phyloP scores from a whole-genome alignment of 352 stramenopile genomes.

The Elongisporangium prolatum region DNA sequence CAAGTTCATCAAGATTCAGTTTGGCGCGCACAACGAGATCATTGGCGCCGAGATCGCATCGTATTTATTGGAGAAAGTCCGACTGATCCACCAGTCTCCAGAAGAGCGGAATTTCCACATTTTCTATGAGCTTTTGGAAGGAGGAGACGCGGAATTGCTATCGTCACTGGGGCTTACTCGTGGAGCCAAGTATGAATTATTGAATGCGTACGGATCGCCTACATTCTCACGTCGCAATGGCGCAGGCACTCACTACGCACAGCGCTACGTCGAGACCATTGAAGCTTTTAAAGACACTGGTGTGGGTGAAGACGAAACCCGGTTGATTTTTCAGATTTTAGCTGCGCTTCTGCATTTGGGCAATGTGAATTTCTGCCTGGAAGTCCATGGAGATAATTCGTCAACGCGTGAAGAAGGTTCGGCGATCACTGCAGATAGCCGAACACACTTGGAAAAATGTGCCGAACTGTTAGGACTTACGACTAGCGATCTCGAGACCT shows the following conservation, averaged over 20 bases:
- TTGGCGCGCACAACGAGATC: slow-evolving; percentile 73
- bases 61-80: slow-evolving; percentile 97
- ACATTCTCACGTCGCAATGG: slow-evolving; percentile 21
- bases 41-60: slow-evolving; percentile 92
- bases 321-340: slow-evolving; percentile 66
- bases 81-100: slow-evolving; percentile 90
- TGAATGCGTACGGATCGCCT: slow-evolving; percentile 77
- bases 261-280: slow-evolving; percentile 59
- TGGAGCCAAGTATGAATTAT: slow-evolving; percentile 78
- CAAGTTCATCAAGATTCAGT: slow-evolving; percentile 96
- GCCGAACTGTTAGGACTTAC: slow-evolving; percentile 87
- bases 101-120: slow-evolving; percentile 95
- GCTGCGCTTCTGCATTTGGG: slow-evolving; percentile 94
- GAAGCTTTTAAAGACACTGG: slow-evolving; percentile 77
- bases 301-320: slow-evolving; percentile 37
- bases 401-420: slow-evolving; percentile 41
- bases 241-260: slow-evolving; percentile 44
- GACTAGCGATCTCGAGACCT: slow-evolving; percentile 69
- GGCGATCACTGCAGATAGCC: slow-evolving; percentile 27
- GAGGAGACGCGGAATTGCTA: slow-evolving; percentile 56
- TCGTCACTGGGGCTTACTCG: slow-evolving; percentile 56
- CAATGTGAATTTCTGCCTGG: slow-evolving; percentile 89
- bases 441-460: slow-evolving; percentile 70
- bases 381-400: slow-evolving; percentile 6
- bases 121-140: slow-evolving; percentile 94